These are phyloP conservation scores for Fusarium sp. DNA, from an alignment of 2,329 filamentous ascomycete species.

Conservation along the genomic window DNA sequence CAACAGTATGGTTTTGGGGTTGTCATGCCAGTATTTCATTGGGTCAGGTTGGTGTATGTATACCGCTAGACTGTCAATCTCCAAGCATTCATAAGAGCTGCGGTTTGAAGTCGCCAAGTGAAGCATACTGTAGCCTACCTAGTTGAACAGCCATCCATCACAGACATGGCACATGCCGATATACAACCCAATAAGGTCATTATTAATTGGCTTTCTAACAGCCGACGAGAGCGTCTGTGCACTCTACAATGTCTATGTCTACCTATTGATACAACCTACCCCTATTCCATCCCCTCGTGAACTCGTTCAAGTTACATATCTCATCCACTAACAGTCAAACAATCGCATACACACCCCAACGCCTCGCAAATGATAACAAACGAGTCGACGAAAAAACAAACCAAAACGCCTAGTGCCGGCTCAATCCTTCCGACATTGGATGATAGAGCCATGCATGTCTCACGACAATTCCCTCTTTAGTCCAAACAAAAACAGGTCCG, in stretches of 20 bases:
- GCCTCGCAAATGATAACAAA: constrained; percentile 7
- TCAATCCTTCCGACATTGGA: constrained; percentile 11
- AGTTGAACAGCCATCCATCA: neutral
- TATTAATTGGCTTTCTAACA: neutral
- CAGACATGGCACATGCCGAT: neutral
- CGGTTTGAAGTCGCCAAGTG: neutral
- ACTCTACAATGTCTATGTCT: neutral
- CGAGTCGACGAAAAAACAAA: constrained; percentile 3
- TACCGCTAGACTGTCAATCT: neutral
- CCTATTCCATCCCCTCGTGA: neutral
- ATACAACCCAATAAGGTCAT: neutral
- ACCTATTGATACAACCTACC: neutral
- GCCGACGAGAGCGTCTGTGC: neutral
- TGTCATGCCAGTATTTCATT: neutral
- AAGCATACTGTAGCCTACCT: neutral
- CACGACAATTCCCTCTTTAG: neutral
- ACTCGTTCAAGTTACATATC: constrained; percentile 8
- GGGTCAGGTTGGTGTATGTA: neutral
- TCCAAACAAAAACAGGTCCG: neutral
- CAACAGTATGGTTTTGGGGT: neutral
- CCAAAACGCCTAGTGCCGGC: constrained; percentile 5
- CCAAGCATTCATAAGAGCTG: neutral
- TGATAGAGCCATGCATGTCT: neutral
- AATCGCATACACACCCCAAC: neutral
- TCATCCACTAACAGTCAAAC: neutral